Conservation (phyloP, 2,329 filamentous ascomycete species). For the Orbilia blumenaviensis region DNA sequence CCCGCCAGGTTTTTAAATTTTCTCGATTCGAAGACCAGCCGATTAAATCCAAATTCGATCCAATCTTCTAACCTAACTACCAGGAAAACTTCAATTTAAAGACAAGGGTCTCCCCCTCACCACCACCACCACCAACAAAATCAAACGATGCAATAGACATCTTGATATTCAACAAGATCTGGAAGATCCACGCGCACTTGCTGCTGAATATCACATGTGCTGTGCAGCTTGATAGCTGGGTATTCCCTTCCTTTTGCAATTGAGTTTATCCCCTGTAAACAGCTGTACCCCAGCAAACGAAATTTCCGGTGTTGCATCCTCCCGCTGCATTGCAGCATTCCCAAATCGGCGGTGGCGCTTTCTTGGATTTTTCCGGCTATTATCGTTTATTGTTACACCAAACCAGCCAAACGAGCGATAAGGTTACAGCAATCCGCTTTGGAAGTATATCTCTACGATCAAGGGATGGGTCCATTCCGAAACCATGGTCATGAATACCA, state of each 20-base stretch:
- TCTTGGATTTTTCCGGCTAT: not conserved
- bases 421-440: too few relatives aligned
- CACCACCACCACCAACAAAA: too few relatives aligned
- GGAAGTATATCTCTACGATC: too few relatives aligned
- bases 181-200: not conserved
- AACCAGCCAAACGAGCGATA: not conserved
- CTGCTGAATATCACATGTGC: constrained; percentile 8
- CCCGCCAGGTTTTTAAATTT: too few relatives aligned
- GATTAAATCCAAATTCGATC: too few relatives aligned
- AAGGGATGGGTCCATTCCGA: too few relatives aligned
- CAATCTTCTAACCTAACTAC: too few relatives aligned
- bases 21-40: too few relatives aligned
- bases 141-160: not conserved
- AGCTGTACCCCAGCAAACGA: constrained; percentile 18
- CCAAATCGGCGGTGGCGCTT: constrained; percentile 30
- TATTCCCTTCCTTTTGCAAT: not conserved
- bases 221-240: not conserved
- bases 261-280: not conserved
- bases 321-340: constrained; percentile 25
- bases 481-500: not conserved
- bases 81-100: too few relatives aligned
- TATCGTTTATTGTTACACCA: constrained; percentile 23
- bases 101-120: too few relatives aligned
- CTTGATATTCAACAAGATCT: not conserved
- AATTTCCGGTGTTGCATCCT: constrained; percentile 53